A percentile compares a stretch with the other conserved stretches of the same genome.
Conservation (phyloP, 805 yeast genomes). For the Metschnikowia cubensis region DNA sequence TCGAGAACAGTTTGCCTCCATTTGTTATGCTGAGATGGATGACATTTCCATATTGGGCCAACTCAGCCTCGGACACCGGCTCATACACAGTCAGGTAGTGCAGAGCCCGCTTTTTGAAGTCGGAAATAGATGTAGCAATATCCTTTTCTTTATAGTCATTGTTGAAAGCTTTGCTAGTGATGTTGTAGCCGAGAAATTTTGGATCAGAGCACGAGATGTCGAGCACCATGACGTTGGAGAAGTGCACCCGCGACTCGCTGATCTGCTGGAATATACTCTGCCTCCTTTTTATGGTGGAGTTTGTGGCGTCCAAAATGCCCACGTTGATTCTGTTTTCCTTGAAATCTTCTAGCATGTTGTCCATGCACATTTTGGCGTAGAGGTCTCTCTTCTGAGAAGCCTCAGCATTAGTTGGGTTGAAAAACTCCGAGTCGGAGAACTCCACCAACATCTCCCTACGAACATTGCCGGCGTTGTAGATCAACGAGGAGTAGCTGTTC, state of each 20-base stretch:
- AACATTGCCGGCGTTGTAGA: slow-evolving; percentile 51
- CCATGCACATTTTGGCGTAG: slow-evolving; percentile 34
- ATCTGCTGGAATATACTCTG: slow-evolving; percentile 26
- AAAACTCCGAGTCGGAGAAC: slow-evolving; percentile 33
- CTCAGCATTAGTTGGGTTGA: slow-evolving; percentile 32
- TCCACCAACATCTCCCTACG: slow-evolving; percentile 32
- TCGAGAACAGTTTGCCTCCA: slow-evolving; percentile 10
- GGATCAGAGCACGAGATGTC: slow-evolving; percentile 58
- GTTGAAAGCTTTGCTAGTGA: slow-evolving; percentile 59
- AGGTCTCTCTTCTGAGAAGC: slow-evolving; percentile 32
- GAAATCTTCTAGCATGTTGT: slow-evolving; percentile 30
- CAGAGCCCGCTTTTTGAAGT: slow-evolving; percentile 54
- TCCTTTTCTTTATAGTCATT: slow-evolving; percentile 55
- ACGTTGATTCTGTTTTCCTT: slow-evolving; percentile 24
- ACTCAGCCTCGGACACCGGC: slow-evolving; percentile 14
- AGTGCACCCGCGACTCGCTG: slow-evolving; percentile 18
- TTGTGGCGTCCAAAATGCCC: slow-evolving; percentile 43
- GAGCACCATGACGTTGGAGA: slow-evolving; percentile 45
- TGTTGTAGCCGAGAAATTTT: slow-evolving; percentile 53
- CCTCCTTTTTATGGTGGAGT: slow-evolving; percentile 36
- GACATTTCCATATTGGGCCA: slow-evolving; percentile 9
- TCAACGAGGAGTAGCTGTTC: slow-evolving; percentile 11
- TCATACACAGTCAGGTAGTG: slow-evolving; percentile 40
- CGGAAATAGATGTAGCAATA: slow-evolving; percentile 50
- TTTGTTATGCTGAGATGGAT: slow-evolving; percentile 10